phyloP scores from a whole-genome alignment of 2,329 filamentous ascomycete genomes.

The Neoscytalidium dimidiatum region DNA sequence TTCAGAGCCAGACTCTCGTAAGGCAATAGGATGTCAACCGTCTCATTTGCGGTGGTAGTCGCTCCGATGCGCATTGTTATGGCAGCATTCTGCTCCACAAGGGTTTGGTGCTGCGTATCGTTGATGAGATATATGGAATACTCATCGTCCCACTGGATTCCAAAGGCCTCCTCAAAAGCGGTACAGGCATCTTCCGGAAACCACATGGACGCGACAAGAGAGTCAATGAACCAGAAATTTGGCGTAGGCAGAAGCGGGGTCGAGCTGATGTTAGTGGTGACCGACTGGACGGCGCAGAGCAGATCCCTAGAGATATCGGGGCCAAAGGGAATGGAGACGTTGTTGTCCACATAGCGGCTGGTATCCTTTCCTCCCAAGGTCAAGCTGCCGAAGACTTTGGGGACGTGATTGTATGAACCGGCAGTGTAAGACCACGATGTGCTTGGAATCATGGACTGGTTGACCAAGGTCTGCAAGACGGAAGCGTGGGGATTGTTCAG shows the following conservation, averaged over 20 bases:
- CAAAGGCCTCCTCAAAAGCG: conserved; percentile 39
- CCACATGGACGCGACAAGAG: conserved; percentile 43
- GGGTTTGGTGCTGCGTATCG: conserved; percentile 33
- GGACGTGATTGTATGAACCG: conserved; percentile 34
- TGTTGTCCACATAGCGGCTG: conserved; percentile 31
- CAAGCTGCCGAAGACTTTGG: conserved; percentile 34
- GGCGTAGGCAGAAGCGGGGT: conserved; percentile 32
- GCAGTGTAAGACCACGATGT: conserved; percentile 44
- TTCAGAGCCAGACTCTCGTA: conserved; percentile 42
- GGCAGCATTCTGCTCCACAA: conserved; percentile 34
- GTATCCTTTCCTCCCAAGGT: conserved; percentile 43
- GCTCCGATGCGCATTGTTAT: conserved; percentile 36
- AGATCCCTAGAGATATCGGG: conserved; percentile 31
- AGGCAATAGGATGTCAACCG: conserved; percentile 36
- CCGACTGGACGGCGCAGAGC: conserved; percentile 29
- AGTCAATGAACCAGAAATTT: conserved; percentile 38
- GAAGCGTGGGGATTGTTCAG: conserved; percentile 34
- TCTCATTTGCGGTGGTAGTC: conserved; percentile 25
- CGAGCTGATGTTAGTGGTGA: conserved; percentile 31
- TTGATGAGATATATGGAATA: conserved; percentile 42
- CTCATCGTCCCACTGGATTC: conserved; percentile 37
- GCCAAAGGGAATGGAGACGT: conserved; percentile 31
- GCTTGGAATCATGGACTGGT: conserved; percentile 36
- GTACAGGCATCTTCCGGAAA: conserved; percentile 37
- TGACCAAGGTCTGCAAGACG: conserved; percentile 33